phyloP scores from a whole-genome alignment of 2,329 filamentous ascomycete genomes.

The Huntiella omanensis region DNA sequence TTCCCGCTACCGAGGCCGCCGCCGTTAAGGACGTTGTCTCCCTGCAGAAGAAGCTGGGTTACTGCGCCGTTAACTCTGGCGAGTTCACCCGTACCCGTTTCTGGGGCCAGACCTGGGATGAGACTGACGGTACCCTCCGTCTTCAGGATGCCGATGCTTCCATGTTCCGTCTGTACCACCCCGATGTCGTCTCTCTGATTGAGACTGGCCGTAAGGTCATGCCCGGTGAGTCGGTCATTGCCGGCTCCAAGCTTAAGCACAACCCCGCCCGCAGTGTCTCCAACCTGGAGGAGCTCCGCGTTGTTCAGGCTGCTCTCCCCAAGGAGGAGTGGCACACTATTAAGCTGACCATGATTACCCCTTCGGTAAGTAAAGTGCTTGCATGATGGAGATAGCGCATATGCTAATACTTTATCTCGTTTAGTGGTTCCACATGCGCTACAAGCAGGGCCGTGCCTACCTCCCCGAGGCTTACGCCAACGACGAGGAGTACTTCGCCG shows the following conservation, averaged over 20 bases:
- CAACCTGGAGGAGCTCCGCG: conserved; percentile 30
- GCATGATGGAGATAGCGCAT: neutral
- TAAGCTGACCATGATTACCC: conserved; percentile 36
- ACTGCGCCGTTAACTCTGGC: conserved; percentile 49
- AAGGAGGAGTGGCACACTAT: conserved; percentile 30
- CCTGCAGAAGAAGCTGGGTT: conserved; percentile 46
- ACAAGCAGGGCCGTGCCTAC: conserved; percentile 15
- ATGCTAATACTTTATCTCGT: conserved; percentile 7
- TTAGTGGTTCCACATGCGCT: conserved; percentile 16
- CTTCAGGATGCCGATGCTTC: conserved; percentile 31
- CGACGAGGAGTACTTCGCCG: conserved; percentile 38
- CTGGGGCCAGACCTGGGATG: conserved; percentile 35
- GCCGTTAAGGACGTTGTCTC: conserved; percentile 48
- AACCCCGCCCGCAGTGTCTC: conserved; percentile 23
- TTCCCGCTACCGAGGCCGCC: conserved; percentile 43
- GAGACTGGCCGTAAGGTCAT: conserved; percentile 34
- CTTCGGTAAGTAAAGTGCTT: conserved; percentile 16
- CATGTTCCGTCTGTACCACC: conserved; percentile 36
- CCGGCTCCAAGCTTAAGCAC: conserved; percentile 27
- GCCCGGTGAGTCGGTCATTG: conserved; percentile 36
- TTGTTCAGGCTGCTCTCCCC: conserved; percentile 28
- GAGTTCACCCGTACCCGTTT: conserved; percentile 42
- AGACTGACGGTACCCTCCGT: conserved; percentile 29
- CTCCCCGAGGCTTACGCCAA: conserved; percentile 14
- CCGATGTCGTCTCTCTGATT: conserved; percentile 34